Base-by-base conservation (phyloP, 2,329 filamentous ascomycete species). In the Alternaria dauci region DNA sequence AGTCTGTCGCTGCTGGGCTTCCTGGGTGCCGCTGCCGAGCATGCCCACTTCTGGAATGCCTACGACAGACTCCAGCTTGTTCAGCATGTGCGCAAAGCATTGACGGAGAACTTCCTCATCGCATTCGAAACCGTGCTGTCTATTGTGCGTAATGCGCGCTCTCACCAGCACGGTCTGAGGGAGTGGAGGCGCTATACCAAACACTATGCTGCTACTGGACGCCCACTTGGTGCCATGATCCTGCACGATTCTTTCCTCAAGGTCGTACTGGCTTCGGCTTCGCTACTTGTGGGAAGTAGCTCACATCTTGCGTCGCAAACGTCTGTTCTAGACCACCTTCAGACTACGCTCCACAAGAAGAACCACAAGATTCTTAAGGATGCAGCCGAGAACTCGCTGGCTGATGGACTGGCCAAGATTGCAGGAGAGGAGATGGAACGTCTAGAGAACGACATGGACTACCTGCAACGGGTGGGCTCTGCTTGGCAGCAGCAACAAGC, bases 1-100 rank as follows among this genome's bases (percentile, higher is more conserved):
- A 88, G 91, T 7, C 87, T 96, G 48, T 94, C 94, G 0, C 82
- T 99, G n/a, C 81, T 97, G 25, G 96, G 95, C 0, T 97, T 99
- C 74, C 81, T 99, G 53, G 88, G 94, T 73, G 94, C 93, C 23
- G 89, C 91, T 4, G 89, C 93, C 4, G 87, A 88, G 6, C 88
- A 94, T 74, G 87, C 90, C 9, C 87, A 89, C 63, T 94, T 97
- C 70, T 99, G 94, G 93, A 88, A 83, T 60, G 83, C 90, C 1
- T 85, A 87, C 3, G 91, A 95, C 67, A 88, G 93, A 54, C 80
- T 96, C 28, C 84, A 85, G 4, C 80, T 98, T 47, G 86, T 97
- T 16, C 86, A 91, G 61, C 86, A 88, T 48, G 80, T 97, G 34
- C 89, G 89, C 54, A 83, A 85, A 32, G 85, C 97, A 18, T 82